These are phyloP conservation scores for Cryomyces minteri DNA, from an alignment of 495 filamentous ascomycete genomes.

Conservation along the genomic window DNA sequence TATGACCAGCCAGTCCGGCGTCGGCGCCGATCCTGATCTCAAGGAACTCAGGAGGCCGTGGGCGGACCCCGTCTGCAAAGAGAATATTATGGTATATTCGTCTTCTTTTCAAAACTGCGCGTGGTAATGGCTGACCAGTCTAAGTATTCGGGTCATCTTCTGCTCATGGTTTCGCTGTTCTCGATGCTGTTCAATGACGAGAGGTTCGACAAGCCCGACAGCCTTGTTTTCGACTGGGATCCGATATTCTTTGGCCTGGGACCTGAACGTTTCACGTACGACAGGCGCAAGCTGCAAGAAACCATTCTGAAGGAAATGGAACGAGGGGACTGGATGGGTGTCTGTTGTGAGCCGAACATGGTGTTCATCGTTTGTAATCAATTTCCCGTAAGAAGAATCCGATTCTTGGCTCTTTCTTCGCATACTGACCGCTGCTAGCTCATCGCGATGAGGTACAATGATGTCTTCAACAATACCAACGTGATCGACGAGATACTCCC, in stretches of 20 bases:
- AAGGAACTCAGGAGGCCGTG: conserved; percentile 21
- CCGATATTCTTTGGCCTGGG: conserved; percentile 22
- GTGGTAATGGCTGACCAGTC: too few species aligned
- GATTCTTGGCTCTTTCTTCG: neutral
- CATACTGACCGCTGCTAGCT: too few species aligned
- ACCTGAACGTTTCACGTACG: conserved; percentile 16
- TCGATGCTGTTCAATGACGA: conserved; percentile 24
- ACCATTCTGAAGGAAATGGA: conserved; percentile 21
- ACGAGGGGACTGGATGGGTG: conserved; percentile 16
- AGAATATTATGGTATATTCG: conserved; percentile 20
- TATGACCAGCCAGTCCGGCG: conserved; percentile 15
- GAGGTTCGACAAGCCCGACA: conserved; percentile 12
- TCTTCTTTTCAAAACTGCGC: too few species aligned
- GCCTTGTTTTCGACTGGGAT: conserved; percentile 17
- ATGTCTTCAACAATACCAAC: conserved; percentile 14
- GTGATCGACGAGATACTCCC: conserved; percentile 7
- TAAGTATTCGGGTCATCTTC: conserved; percentile 18
- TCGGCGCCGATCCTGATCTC: conserved; percentile 14
- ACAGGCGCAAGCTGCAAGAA: conserved; percentile 10
- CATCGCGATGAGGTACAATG: conserved; percentile 18
- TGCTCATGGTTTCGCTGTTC: conserved; percentile 20
- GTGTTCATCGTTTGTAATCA: conserved; percentile 24
- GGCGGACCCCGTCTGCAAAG: conserved; percentile 18
- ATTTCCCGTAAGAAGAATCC: conserved; percentile 15
- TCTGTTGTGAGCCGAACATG: conserved; percentile 22